phyloP scores from a whole-genome alignment of 768 basidiomycete species.

The Pleurotus tuber-regium region DNA sequence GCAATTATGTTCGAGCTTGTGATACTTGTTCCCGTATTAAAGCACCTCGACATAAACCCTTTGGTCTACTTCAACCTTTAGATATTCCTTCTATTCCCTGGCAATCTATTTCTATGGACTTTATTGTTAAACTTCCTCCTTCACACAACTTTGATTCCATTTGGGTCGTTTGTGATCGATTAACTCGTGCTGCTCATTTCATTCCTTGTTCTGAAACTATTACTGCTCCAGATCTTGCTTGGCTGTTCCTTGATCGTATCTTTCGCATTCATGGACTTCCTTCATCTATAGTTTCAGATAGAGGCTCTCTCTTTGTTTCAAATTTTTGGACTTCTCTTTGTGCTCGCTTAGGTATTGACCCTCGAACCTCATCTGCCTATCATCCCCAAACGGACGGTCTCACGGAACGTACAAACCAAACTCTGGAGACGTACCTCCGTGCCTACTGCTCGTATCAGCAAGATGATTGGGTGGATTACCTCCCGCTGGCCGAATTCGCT shows the following conservation, averaged over 20 bases:
- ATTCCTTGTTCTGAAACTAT: constrained; percentile 22
- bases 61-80: constrained; percentile 12
- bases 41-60: not conserved
- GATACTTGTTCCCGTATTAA: constrained; percentile 13
- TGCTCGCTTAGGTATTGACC: constrained; percentile 14
- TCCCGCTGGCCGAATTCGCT: constrained; percentile 38
- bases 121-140: constrained; percentile 29
- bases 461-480: constrained; percentile 38
- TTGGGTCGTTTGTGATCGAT: constrained; percentile 25
- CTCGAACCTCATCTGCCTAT: constrained; percentile 32
- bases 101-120: constrained; percentile 33
- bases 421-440: constrained; percentile 34
- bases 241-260: not conserved
- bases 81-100: constrained; percentile 21
- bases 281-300: not conserved
- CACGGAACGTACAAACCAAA: constrained; percentile 35
- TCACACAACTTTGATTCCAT: constrained; percentile 30
- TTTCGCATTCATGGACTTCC: not conserved
- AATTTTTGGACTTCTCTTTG: constrained; percentile 1
- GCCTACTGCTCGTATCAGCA: constrained; percentile 35
- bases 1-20: constrained; percentile 9
- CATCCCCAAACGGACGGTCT: constrained; percentile 48
- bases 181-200: constrained; percentile 18
- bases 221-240: constrained; percentile 17
- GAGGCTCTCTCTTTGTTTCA: not conserved